Evolutionary conservation across 371 early-diverging fungal genomes (phyloP).

Genomic region (Nematocida sp.): DNA sequence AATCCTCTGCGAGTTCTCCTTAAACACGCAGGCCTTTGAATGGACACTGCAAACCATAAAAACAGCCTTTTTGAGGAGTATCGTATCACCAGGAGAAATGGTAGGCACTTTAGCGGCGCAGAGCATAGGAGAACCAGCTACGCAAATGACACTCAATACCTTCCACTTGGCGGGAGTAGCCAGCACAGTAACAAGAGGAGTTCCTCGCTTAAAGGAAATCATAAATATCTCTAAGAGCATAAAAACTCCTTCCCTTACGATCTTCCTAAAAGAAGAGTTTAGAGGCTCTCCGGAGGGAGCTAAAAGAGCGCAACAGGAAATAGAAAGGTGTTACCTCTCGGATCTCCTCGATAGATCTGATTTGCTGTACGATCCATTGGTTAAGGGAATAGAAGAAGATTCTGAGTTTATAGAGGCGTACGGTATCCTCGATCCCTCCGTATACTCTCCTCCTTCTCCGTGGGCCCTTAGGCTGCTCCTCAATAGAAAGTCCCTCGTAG

Average conservation of each 20-base stretch:
- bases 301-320: constrained; percentile 78
- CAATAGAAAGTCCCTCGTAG: constrained; percentile 75
- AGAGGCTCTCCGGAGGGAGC: constrained; percentile 76
- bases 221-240: constrained; percentile 94
- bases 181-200: constrained; percentile 93
- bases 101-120: constrained; percentile 97
- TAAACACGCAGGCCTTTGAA: constrained; percentile 70
- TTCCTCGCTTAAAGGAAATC: constrained; percentile 97
- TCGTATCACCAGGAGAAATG: constrained; percentile 95
- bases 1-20: constrained; percentile 28
- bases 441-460: constrained; percentile 66
- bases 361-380: constrained; percentile 93
- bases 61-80: constrained; percentile 76
- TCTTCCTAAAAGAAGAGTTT: constrained; percentile 74
- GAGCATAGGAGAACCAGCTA: constrained; percentile 98
- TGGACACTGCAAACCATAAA: constrained; percentile 87
- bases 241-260: constrained; percentile 85
- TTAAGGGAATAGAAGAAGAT: constrained; percentile 73
- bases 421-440: constrained; percentile 31
- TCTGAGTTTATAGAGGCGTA: constrained; percentile 70
- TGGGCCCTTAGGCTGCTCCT: constrained; percentile 89
- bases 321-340: constrained; percentile 83
- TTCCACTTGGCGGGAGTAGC: constrained; percentile 99
- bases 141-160: constrained; percentile 99
- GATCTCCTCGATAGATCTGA: constrained; percentile 77